These are phyloP conservation scores for Chondrostereum purpureum DNA, from an alignment of 1,284 basidiomycete genomes.

Conservation along the genomic window DNA sequence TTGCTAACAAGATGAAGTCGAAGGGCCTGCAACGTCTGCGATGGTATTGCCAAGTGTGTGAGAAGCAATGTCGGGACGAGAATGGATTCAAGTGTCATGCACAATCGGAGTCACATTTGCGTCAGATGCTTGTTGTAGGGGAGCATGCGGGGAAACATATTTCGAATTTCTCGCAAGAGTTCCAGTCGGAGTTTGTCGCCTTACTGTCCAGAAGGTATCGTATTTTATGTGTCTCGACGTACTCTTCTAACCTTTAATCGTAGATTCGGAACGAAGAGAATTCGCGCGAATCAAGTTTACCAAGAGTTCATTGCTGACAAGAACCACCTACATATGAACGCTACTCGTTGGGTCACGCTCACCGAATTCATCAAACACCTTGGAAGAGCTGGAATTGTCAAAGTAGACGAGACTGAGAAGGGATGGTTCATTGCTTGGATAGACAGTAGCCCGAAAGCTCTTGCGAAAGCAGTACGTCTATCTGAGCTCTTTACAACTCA, in stretches of 20 bases:
- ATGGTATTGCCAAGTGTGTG: conserved; percentile 96
- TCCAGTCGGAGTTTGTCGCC: conserved; percentile 89
- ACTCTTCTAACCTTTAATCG: not conserved
- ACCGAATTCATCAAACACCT: conserved; percentile 92
- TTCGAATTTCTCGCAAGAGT: conserved; percentile 81
- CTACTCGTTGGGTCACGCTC: conserved; percentile 95
- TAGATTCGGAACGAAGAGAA: conserved; percentile 90
- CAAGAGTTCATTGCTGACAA: conserved; percentile 98
- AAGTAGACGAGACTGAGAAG: conserved; percentile 97
- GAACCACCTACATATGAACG: conserved; percentile 95
- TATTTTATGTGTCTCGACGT: not conserved
- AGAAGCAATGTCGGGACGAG: conserved; percentile 95
- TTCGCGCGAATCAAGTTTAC: conserved; percentile 92
- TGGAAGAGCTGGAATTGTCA: conserved; percentile 80
- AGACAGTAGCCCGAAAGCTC: conserved; percentile 89
- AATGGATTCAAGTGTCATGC: conserved; percentile 95
- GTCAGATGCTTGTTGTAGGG: conserved; percentile 94
- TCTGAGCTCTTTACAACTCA: conserved; percentile 5
- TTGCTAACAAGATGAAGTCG: conserved; percentile 94
- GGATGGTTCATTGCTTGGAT: conserved; percentile 98
- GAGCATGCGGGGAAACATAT: conserved; percentile 91
- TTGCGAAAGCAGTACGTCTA: conserved; percentile 75
- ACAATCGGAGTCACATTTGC: conserved; percentile 81
- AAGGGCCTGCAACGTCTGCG: conserved; percentile 90
- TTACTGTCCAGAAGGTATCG: conserved; percentile 52